Percentiles rank a stretch among this genome's conserved stretches.
phyloP scores from a whole-genome alignment of 805 yeast species.

The Pichia eremophila region DNA sequence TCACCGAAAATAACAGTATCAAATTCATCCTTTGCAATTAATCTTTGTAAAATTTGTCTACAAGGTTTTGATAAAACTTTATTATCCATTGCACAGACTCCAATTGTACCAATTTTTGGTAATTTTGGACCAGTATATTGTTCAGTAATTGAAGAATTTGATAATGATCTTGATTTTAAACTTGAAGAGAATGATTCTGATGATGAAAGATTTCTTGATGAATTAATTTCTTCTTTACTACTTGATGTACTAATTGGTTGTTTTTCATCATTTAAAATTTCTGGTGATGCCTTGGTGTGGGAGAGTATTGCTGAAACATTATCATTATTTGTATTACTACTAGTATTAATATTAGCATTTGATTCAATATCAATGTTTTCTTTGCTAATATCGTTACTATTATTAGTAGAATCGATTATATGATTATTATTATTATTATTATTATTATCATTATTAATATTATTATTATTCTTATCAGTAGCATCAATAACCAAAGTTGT shows the following conservation, averaged over 20 bases:
- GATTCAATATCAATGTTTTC: no score
- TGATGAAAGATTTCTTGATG: slow-evolving; percentile 8
- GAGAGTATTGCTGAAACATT: no score
- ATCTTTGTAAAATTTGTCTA: slow-evolving; percentile 74
- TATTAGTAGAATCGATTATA: no score
- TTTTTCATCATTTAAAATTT: no score
- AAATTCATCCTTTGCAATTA: slow-evolving; percentile 89
- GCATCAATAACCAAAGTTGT: no score
- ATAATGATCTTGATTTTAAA: slow-evolving; percentile 21
- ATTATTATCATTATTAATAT: background rate
- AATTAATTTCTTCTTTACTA: background rate
- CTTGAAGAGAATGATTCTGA: slow-evolving; percentile 6
- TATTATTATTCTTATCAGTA: background rate
- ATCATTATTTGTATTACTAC: background rate
- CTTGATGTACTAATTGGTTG: background rate
- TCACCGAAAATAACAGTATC: slow-evolving; percentile 97
- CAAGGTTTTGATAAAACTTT: slow-evolving; percentile 95
- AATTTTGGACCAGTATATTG: slow-evolving; percentile 37
- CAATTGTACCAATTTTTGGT: slow-evolving; percentile 83
- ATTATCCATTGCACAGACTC: slow-evolving; percentile 98
- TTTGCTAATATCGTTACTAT: no score
- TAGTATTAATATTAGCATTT: background rate
- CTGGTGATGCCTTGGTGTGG: background rate
- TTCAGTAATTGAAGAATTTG: slow-evolving; percentile 18
- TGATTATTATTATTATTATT: no score